Evolutionary conservation across 2,329 filamentous ascomycete species (phyloP).

Genomic region (Aspergillus costaricaensis): DNA sequence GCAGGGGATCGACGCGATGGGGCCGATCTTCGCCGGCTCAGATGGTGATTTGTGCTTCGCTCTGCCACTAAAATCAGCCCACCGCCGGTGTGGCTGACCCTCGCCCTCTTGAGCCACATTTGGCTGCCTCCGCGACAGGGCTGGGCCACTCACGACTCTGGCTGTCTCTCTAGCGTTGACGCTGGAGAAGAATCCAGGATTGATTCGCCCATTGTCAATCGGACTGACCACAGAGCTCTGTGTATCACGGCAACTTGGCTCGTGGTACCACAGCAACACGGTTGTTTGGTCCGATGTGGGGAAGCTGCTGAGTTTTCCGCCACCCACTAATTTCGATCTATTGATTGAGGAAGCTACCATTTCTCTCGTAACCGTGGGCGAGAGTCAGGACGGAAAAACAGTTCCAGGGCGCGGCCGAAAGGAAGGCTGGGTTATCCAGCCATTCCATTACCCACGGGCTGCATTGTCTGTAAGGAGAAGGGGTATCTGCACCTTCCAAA

Average conservation of each 20-base stretch:
- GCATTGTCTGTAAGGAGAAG: not conserved
- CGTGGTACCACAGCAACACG: not conserved
- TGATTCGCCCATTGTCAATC: not conserved
- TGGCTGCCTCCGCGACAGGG: not conserved
- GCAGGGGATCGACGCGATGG: conserved; percentile 11
- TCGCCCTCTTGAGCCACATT: conserved; percentile 1
- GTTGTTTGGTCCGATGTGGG: conserved; percentile 2
- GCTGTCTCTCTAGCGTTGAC: not conserved
- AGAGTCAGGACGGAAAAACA: not conserved
- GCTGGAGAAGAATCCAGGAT: not conserved
- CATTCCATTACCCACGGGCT: not conserved
- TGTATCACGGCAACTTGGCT: not conserved
- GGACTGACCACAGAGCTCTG: not conserved
- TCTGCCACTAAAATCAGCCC: conserved; percentile 6
- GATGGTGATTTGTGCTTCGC: not conserved
- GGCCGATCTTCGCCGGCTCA: not conserved
- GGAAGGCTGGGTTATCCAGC: conserved; percentile 4
- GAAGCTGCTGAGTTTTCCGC: conserved; percentile 11
- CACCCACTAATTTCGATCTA: conserved; percentile 9
- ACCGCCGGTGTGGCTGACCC: conserved; percentile 10
- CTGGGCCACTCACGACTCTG: not conserved
- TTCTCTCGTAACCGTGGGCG: not conserved
- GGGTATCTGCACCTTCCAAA: not conserved
- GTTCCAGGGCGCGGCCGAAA: not conserved
- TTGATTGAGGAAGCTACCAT: not conserved